A percentile compares a stretch with the other conserved stretches of the same genome.
Conservation (phyloP, 2,329 filamentous ascomycete genomes). For the Xenoacremonium recifei region DNA sequence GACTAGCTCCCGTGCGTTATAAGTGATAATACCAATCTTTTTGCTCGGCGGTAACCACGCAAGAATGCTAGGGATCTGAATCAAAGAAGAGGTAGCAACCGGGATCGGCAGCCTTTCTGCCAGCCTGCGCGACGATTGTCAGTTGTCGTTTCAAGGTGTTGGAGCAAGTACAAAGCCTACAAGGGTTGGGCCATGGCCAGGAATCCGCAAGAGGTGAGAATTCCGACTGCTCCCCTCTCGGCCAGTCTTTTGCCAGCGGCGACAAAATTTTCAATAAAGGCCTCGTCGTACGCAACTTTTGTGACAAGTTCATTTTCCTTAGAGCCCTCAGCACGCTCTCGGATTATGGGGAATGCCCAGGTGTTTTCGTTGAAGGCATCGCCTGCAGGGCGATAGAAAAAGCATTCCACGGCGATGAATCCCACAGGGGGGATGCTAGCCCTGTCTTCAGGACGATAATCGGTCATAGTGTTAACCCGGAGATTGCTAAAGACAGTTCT, state of each 20-base stretch:
- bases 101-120: constrained; percentile 32
- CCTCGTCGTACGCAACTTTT: constrained; percentile 26
- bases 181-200: constrained; percentile 33
- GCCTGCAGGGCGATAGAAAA: constrained; percentile 33
- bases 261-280: constrained; percentile 34
- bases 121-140: too few species aligned
- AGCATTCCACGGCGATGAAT: constrained; percentile 34
- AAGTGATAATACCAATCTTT: constrained; percentile 32
- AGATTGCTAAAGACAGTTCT: too few species aligned
- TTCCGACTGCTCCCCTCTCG: constrained; percentile 32
- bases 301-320: constrained; percentile 29
- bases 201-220: constrained; percentile 40
- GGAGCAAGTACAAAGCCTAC: too few species aligned
- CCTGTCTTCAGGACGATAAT: too few species aligned
- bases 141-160: too few species aligned
- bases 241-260: constrained; percentile 31
- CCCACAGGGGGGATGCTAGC: constrained; percentile 31
- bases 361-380: constrained; percentile 35
- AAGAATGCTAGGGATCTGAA: constrained; percentile 32
- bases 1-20: constrained; percentile 24
- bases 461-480: too few species aligned
- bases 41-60: constrained; percentile 22
- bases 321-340: constrained; percentile 30
- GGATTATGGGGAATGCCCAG: constrained; percentile 37
- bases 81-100: constrained; percentile 33